Evolutionary conservation across 2,329 filamentous ascomycete genomes (phyloP).

Genomic region (Cladosporium sp.): DNA sequence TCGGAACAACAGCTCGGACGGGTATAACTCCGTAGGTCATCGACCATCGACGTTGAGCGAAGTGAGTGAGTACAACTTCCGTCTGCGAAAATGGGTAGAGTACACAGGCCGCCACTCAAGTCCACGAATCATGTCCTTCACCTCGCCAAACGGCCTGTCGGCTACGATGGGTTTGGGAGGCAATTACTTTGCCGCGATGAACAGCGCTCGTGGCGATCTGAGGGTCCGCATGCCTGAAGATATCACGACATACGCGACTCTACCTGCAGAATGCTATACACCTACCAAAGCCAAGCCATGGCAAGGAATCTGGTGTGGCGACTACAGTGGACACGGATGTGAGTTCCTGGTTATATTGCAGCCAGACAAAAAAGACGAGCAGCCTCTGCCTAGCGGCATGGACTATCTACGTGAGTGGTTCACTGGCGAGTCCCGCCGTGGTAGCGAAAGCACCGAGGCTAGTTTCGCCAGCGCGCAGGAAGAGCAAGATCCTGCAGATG

Average conservation of each 20-base stretch:
- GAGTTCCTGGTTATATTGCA: constrained; percentile 85
- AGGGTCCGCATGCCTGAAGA: constrained; percentile 49
- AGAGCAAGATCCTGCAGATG: neutral
- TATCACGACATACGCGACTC: constrained; percentile 63
- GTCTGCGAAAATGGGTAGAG: constrained; percentile 72
- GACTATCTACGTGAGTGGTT: constrained; percentile 30
- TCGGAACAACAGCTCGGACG: constrained; percentile 45
- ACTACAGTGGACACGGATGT: constrained; percentile 82
- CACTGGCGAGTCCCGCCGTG: constrained; percentile 17
- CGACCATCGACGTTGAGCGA: constrained; percentile 53
- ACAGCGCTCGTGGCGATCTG: constrained; percentile 35
- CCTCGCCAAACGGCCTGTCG: constrained; percentile 19
- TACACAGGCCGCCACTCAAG: constrained; percentile 42
- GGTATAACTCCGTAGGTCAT: constrained; percentile 43
- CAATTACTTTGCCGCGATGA: constrained; percentile 19
- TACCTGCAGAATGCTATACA: constrained; percentile 71
- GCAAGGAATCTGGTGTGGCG: constrained; percentile 87
- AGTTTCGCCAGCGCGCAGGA: constrained; percentile 16
- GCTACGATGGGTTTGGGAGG: constrained; percentile 28
- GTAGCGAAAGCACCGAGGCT: constrained; percentile 17
- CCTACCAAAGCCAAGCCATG: constrained; percentile 77
- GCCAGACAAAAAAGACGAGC: constrained; percentile 47
- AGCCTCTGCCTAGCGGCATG: constrained; percentile 37
- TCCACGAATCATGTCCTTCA: constrained; percentile 23
- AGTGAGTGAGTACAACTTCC: constrained; percentile 66